phyloP scores from a whole-genome alignment of 176 grass and related monocot species.

The Triticum timopheevii region DNA sequence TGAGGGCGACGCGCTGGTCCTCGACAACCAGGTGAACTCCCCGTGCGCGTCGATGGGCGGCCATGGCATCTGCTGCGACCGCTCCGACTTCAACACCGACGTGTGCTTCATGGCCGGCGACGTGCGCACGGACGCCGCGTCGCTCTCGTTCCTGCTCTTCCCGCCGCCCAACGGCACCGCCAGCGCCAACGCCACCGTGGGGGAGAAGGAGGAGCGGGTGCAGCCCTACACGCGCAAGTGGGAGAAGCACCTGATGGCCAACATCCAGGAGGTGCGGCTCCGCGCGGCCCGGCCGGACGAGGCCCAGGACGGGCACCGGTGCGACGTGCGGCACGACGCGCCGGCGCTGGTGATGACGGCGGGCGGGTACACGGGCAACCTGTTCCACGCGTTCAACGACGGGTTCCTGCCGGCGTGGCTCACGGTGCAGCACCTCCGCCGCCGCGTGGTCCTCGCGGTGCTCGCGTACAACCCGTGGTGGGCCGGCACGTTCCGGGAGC shows the following conservation, averaged over 20 bases:
- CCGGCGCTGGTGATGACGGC: constrained; percentile 59
- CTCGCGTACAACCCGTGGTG: constrained; percentile 63
- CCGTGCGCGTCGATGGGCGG: constrained; percentile 41
- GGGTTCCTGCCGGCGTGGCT: constrained; percentile 61
- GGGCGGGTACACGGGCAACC: constrained; percentile 65
- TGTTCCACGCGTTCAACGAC: constrained; percentile 76
- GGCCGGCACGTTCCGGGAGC: constrained; percentile 50
- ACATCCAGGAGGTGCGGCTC: constrained; percentile 49
- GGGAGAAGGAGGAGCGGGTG: constrained; percentile 51
- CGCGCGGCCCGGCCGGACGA: background rate
- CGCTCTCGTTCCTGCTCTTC: constrained; percentile 43
- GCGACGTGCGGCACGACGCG: constrained; percentile 67
- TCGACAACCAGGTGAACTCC: constrained; percentile 44
- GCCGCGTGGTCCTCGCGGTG: constrained; percentile 51
- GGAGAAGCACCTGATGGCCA: constrained; percentile 56
- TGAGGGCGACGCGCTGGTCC: background rate
- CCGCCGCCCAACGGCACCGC: background rate
- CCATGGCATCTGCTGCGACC: constrained; percentile 75
- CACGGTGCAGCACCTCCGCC: constrained; percentile 62
- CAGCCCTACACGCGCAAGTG: constrained; percentile 81
- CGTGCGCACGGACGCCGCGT: constrained; percentile 54
- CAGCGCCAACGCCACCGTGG: background rate
- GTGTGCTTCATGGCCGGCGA: constrained; percentile 85
- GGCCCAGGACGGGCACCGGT: background rate
- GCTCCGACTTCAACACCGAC: constrained; percentile 53